Conservation (phyloP, 495 filamentous ascomycete genomes). For the Podospora sp. region DNA sequence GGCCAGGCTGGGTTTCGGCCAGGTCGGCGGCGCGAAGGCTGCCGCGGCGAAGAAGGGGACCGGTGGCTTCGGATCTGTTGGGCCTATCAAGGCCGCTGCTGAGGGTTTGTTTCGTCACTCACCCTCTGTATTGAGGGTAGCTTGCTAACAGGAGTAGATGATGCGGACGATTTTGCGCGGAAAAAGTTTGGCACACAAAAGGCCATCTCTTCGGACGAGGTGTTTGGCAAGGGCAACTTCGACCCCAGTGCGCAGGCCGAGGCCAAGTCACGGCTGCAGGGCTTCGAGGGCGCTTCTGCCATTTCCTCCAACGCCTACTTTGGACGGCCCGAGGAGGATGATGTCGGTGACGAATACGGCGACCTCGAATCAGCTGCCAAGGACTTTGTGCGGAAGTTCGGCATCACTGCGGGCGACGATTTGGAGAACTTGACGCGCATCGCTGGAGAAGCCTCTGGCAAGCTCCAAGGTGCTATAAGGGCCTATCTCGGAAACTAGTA, state of each 20-base stretch:
- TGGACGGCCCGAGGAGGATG: conserved; percentile 75
- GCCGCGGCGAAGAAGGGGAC: conserved; percentile 70
- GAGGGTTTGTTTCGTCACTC: conserved; percentile 61
- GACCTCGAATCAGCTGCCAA: conserved; percentile 89
- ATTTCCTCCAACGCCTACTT: conserved; percentile 98
- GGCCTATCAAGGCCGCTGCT: conserved; percentile 63
- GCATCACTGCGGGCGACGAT: conserved; percentile 92
- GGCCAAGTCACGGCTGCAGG: conserved; percentile 81
- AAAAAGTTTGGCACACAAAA: conserved; percentile 86
- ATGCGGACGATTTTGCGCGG: conserved; percentile 73
- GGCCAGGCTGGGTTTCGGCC: conserved; percentile 84
- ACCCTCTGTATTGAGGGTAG: not conserved
- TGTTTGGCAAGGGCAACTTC: conserved; percentile 88
- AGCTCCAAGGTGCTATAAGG: conserved; percentile 85
- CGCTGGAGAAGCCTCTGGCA: conserved; percentile 80
- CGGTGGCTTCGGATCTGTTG: conserved; percentile 85
- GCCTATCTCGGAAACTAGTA: conserved; percentile 66
- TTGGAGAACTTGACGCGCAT: conserved; percentile 82
- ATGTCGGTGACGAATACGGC: conserved; percentile 75
- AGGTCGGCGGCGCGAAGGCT: conserved; percentile 69
- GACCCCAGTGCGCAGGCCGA: conserved; percentile 80
- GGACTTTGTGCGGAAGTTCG: conserved; percentile 93
- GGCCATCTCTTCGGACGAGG: conserved; percentile 96
- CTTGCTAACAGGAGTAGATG: conserved; percentile 42
- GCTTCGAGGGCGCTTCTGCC: conserved; percentile 87